Evolutionary conservation across 805 yeast genomes (phyloP).

Genomic region (Candida andamanensis): DNA sequence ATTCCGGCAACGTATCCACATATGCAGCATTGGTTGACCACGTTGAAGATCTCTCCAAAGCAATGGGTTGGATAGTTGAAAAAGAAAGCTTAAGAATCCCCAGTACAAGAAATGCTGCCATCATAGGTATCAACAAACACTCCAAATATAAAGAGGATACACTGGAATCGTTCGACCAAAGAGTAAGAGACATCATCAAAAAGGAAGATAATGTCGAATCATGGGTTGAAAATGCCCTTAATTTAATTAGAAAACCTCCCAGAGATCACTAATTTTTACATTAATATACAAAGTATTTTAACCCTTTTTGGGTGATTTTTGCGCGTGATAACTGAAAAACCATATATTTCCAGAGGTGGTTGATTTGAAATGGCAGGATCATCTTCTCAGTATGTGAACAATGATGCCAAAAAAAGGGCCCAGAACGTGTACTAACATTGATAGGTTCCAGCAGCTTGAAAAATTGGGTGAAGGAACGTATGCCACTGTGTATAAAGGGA

Average conservation of each 20-base stretch:
- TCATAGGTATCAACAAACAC: conserved; percentile 54
- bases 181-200: conserved; percentile 56
- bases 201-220: conserved; percentile 88
- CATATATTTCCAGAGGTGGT: too few species aligned
- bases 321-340: too few species aligned
- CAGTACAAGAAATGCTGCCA: conserved; percentile 88
- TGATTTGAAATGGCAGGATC: conserved; percentile 45
- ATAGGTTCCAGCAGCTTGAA: conserved; percentile 51
- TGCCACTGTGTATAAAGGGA: conserved; percentile 97
- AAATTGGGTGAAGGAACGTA: conserved; percentile 93
- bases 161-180: conserved; percentile 28
- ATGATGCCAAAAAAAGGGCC: not conserved
- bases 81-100: conserved; percentile 90
- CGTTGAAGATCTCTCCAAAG: conserved; percentile 60
- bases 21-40: conserved; percentile 86
- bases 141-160: conserved; percentile 19
- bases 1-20: conserved; percentile 42
- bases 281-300: not conserved
- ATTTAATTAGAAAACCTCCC: conserved; percentile 64
- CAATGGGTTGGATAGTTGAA: conserved; percentile 80
- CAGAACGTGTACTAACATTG: conserved; percentile 4
- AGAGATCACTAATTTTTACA: conserved; percentile 50
- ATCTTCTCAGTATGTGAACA: conserved; percentile 39
- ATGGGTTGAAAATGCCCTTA: conserved; percentile 80
- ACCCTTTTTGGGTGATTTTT: not conserved